These are phyloP conservation scores for Podospora bellae-mahoneyi DNA, from an alignment of 495 filamentous ascomycete species.

Conservation along the genomic window DNA sequence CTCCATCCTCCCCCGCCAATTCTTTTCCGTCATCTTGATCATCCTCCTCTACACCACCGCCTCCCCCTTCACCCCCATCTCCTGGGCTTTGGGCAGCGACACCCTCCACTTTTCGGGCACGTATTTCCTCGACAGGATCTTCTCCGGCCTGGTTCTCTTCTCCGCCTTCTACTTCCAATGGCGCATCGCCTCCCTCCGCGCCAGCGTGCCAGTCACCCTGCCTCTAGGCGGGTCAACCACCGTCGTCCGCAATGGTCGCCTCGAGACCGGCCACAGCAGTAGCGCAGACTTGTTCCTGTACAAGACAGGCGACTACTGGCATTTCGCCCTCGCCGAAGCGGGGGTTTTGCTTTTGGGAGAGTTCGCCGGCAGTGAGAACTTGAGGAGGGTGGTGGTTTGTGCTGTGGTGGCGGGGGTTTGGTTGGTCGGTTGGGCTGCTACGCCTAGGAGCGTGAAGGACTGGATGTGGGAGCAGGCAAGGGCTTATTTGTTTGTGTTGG, in stretches of 20 bases:
- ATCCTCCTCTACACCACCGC: constrained; percentile 25
- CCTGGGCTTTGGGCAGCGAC: constrained; percentile 5
- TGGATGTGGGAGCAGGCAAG: constrained; percentile 27
- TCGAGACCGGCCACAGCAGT: constrained; percentile 8
- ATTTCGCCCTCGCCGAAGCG: constrained; percentile 14
- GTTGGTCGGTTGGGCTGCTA: constrained; percentile 20
- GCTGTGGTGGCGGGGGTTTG: constrained; percentile 11
- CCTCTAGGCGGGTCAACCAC: constrained; percentile 8
- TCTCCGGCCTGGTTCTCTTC: constrained; percentile 21
- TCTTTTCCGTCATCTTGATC: constrained; percentile 15
- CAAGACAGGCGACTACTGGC: constrained; percentile 17
- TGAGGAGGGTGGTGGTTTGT: constrained; percentile 15
- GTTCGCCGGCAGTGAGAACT: constrained; percentile 13
- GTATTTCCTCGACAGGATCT: constrained; percentile 18
- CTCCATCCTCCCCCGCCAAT: constrained; percentile 14
- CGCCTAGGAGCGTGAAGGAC: constrained; percentile 17
- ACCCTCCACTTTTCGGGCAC: constrained; percentile 6
- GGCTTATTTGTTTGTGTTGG: constrained; percentile 20
- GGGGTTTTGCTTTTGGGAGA: constrained; percentile 14
- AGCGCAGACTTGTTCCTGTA: constrained; percentile 11
- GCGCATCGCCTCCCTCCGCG: constrained; percentile 19
- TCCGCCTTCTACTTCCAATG: constrained; percentile 25
- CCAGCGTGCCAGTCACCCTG: constrained; percentile 5
- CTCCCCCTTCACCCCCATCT: constrained; percentile 18
- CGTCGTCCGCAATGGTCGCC: constrained; percentile 13